Evolutionary conservation across 2,329 filamentous ascomycete genomes (phyloP).

Genomic region (Peltaster fructicola): DNA sequence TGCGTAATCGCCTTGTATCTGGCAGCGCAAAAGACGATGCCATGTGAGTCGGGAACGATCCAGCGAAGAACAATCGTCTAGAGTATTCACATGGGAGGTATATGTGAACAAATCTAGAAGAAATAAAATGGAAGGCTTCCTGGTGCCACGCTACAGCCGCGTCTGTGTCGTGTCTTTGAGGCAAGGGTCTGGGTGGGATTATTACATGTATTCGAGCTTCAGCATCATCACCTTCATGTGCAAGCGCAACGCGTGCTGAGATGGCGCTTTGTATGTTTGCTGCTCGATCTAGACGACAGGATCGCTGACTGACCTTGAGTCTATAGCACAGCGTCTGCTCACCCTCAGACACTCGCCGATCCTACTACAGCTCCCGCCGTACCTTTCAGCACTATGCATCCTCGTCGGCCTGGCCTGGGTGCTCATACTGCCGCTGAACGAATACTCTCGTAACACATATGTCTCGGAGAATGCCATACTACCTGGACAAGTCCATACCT

Average conservation of each 20-base stretch:
- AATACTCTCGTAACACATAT: slow-evolving; percentile 84
- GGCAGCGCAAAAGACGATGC: slow-evolving; percentile 38
- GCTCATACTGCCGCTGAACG: slow-evolving; percentile 69
- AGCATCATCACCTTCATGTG: neutral
- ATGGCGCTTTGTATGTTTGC: slow-evolving; percentile 15
- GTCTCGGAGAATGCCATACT: slow-evolving; percentile 94
- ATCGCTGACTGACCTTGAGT: slow-evolving; percentile 7
- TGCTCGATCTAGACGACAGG: neutral
- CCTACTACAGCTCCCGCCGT: slow-evolving; percentile 67
- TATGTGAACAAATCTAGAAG: too few species aligned
- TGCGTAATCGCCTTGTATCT: slow-evolving; percentile 56
- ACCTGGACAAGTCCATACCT: slow-evolving; percentile 92
- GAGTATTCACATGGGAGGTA: too few species aligned
- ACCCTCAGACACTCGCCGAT: slow-evolving; percentile 64
- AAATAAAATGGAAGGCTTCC: too few species aligned
- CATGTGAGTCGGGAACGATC: slow-evolving; percentile 16
- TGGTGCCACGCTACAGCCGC: too few species aligned
- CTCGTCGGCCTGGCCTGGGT: slow-evolving; percentile 78
- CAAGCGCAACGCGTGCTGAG: slow-evolving; percentile 1
- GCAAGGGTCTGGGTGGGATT: neutral
- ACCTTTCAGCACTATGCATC: slow-evolving; percentile 72
- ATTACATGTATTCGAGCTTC: neutral
- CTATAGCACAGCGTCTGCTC: slow-evolving; percentile 35
- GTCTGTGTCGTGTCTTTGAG: too few species aligned
- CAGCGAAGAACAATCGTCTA: too few species aligned